Evolutionary conservation across 164 flowering plant genomes (phyloP), one percentile per base, ranked within the genome.

Genomic region (Buxus sempervirens): DNA sequence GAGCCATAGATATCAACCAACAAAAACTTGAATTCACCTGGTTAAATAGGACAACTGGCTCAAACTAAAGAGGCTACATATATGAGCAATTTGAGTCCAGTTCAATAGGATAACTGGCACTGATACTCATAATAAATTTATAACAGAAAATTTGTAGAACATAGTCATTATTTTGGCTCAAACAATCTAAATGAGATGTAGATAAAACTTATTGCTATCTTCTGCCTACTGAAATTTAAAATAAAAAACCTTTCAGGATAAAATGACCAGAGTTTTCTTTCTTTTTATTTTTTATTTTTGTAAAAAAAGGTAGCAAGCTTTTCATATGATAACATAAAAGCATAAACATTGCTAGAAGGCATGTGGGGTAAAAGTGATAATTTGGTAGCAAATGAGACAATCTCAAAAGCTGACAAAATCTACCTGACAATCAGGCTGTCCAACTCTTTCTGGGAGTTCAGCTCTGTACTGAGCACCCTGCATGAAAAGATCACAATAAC

Each of bases 381-480:
- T 28, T 41, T n/a, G 26, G 59, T 22, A 26, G 14, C 57, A 41
- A 65, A 41, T n/a, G 24, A 53, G 57, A 68, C 41, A 71, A 68
- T 27, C 38, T 32, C 36, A 28, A 67, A 36, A 32, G 10, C 36
- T 16, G 56, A 65, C 69, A 26, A 20, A 25, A 48, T 27, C 24
- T 83, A 89, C 94, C 90, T 80, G 90, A 76, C 94, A 91, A 66
- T 91, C 91, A 41, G 90, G 88, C 67, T 87, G 86, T 60, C 93
- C 94, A 77, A 53, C 82, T 85, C 97, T 87, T 74, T 87, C 86
- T 0, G 97, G 97, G 25, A 88, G 86, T 67, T 82, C 92, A 63
- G 76, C 84, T 70, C 70, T 78, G 49, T 71, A 68, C 58, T 74
- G 82, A 73, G 72, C 75, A 76, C 61, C 82, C 91, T 90, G 75